phyloP scores from a whole-genome alignment of 768 basidiomycete species.

The Suillus spraguei region DNA sequence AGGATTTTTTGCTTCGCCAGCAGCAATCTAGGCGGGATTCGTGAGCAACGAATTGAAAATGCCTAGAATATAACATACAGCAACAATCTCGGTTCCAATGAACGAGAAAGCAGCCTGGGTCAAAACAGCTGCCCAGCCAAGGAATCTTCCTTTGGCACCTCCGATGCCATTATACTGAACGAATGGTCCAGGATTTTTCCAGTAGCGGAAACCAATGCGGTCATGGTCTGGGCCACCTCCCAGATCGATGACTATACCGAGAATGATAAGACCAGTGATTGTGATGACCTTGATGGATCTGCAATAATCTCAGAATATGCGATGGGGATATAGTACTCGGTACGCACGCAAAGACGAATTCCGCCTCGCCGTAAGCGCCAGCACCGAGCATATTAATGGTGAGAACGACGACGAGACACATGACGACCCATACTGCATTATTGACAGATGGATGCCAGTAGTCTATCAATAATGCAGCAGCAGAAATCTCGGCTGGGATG shows the following conservation, averaged over 20 bases:
- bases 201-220: slow-evolving; percentile 62
- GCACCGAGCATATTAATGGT: slow-evolving; percentile 77
- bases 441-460: slow-evolving; percentile 64
- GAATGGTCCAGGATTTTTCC: slow-evolving; percentile 90
- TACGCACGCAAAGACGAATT: slow-evolving; percentile 78
- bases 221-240: slow-evolving; percentile 88
- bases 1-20: slow-evolving; percentile 91
- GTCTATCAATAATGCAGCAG: slow-evolving; percentile 71
- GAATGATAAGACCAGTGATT: slow-evolving; percentile 69
- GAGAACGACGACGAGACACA: slow-evolving; percentile 76
- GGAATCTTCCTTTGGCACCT: slow-evolving; percentile 78
- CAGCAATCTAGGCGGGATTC: slow-evolving; percentile 63
- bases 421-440: slow-evolving; percentile 78
- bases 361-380: slow-evolving; percentile 81
- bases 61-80: slow-evolving; percentile 47
- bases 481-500: slow-evolving; percentile 33
- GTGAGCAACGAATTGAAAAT: not conserved
- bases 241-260: slow-evolving; percentile 78
- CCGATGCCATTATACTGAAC: slow-evolving; percentile 64
- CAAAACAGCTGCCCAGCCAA: slow-evolving; percentile 70
- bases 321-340: not conserved
- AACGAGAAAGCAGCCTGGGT: slow-evolving; percentile 91
- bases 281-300: slow-evolving; percentile 89
- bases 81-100: slow-evolving; percentile 94
- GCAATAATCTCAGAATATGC: not conserved